Evolutionary conservation across 805 yeast genomes (phyloP).

Genomic region (Nakazawaea ernobii): DNA sequence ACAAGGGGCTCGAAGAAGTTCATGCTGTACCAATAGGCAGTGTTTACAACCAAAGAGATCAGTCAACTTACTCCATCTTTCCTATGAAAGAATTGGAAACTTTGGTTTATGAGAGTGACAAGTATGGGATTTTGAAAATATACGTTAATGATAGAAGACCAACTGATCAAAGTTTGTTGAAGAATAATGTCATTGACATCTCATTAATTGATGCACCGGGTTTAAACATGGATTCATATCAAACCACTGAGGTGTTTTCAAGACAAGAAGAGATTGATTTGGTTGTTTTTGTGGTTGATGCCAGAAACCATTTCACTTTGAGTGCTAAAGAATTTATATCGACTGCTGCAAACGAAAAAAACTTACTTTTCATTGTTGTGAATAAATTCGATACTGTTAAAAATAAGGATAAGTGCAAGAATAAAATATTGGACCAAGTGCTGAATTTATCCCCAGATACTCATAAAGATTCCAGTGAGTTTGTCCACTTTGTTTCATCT

Average conservation of each 20-base stretch:
- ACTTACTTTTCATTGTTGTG: conserved; percentile 88
- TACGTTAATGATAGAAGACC: conserved; percentile 76
- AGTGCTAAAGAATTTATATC: conserved; percentile 92
- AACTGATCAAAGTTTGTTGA: conserved; percentile 60
- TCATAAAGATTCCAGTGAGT: conserved; percentile 78
- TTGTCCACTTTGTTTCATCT: conserved; percentile 88
- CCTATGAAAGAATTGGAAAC: conserved; percentile 53
- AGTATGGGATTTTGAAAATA: conserved; percentile 67
- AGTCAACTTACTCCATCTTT: conserved; percentile 56
- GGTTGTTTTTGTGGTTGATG: conserved; percentile 92
- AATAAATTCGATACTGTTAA: conserved; percentile 84
- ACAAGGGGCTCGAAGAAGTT: conserved; percentile 76
- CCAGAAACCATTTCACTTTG: conserved; percentile 92
- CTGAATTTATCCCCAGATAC: conserved; percentile 85
- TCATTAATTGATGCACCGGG: conserved; percentile 97
- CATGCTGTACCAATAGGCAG: conserved; percentile 74
- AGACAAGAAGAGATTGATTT: conserved; percentile 96
- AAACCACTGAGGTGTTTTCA: conserved; percentile 91
- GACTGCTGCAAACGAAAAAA: conserved; percentile 85
- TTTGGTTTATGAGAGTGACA: conserved; percentile 69
- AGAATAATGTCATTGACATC: conserved; percentile 89
- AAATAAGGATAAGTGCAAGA: conserved; percentile 74
- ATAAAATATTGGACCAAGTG: conserved; percentile 78
- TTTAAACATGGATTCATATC: conserved; percentile 84
- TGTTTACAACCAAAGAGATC: conserved; percentile 49